Evolutionary conservation across 108 stramenopile genomes (phyloP), one percentile per base, ranked within the genome.

Genomic region (Cyclotella sp.): DNA sequence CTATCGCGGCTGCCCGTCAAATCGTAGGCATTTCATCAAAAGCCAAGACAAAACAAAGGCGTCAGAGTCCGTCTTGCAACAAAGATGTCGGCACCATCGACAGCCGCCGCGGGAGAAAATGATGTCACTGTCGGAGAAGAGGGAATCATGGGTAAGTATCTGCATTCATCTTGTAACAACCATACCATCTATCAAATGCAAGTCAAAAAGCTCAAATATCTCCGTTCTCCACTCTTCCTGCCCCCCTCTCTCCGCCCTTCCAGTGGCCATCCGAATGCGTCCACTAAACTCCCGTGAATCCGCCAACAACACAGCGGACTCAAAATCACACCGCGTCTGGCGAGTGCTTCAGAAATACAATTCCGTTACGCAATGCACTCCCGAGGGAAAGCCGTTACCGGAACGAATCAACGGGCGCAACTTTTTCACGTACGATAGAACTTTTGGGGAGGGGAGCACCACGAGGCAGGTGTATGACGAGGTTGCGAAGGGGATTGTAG

Each of bases 241-340:
- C 26, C 11, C 44, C 52, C 30, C 29, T 52, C 30, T 22, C n/a
- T 9, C 12, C 34, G 19, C 15, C 18, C 11, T 22, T 39, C 3
- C 73, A 92, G 96, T 98, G 44, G 96, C 97, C 62, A 96, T 98
- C 65, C 90, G 97, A 52, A 96, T 98, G 88, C 89, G 96, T 30
- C 97, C 97, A 15, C 82, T 98, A 40, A 95, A 93, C 71, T 82
- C 77, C 34, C 82, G 77, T n/a, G 97, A 98, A 59, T 55, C 72
- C 15, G 18, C 30, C 65, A 29, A 47, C 16, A 21, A 18, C 15
- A 73, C 53, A 34, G 34, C 34, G 34, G 34, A 34, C 28, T 72
- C 41, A 14, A 65, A 65, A 30, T 51, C 60, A 16, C 54, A 46
- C 24, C 74, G 93, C 51, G 88, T 94, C 29, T 97, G 96, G 96